Conservation (phyloP, 805 yeast genomes). For the Cyberlindnera americana region DNA sequence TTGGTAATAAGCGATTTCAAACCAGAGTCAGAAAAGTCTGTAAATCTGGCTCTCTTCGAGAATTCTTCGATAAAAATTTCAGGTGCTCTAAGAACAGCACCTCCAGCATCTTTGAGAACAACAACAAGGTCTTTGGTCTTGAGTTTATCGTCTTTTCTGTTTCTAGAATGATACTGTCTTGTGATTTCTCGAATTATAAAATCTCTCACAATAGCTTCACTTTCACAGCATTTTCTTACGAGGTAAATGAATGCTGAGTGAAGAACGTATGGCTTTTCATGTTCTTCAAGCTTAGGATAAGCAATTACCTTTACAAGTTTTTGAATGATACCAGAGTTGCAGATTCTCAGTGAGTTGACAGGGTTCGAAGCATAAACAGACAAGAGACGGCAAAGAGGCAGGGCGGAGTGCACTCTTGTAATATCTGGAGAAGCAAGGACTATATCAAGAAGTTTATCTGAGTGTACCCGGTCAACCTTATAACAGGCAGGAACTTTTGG, state of each 20-base stretch:
- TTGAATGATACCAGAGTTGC: conserved; percentile 44
- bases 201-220: conserved; percentile 42
- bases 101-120: conserved; percentile 47
- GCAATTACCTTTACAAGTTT: conserved; percentile 43
- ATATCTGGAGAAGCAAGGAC: conserved; percentile 41
- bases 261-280: conserved; percentile 37
- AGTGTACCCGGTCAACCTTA: conserved; percentile 22
- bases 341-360: conserved; percentile 36
- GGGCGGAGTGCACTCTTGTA: conserved; percentile 43
- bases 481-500: conserved; percentile 21
- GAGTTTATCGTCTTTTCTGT: conserved; percentile 26
- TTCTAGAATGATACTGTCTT: conserved; percentile 36
- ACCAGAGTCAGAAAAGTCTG: conserved; percentile 39
- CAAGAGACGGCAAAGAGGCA: conserved; percentile 51
- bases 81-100: conserved; percentile 46
- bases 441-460: conserved; percentile 38
- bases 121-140: conserved; percentile 43
- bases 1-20: conserved; percentile 26
- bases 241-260: conserved; percentile 51
- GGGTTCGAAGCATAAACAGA: conserved; percentile 50
- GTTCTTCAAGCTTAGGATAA: conserved; percentile 28
- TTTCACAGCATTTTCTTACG: conserved; percentile 69
- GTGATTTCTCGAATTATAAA: conserved; percentile 51
- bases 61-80: conserved; percentile 43
- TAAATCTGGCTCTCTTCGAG: conserved; percentile 40